Evolutionary conservation across 345 rosid genomes (phyloP), one percentile per base, ranked within the genome.

Genomic region (Mallotus nudiflorus): DNA sequence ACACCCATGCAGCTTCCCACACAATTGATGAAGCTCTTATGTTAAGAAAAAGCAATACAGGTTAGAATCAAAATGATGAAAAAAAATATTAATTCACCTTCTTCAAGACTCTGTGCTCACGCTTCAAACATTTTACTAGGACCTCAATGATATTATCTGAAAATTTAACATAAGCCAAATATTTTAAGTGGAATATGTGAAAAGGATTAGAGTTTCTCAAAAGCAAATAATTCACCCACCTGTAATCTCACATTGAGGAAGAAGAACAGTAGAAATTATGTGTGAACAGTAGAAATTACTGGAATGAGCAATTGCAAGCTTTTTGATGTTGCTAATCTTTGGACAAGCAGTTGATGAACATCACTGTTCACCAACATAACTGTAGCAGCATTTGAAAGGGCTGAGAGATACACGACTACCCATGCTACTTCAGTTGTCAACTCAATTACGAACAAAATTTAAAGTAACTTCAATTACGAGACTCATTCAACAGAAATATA

Each of bases 1-100:
- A 70, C 75, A 89, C 97, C 99, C 99, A 95, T 50, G 98, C 86
- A 64, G 97, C 91, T 89, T 95, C 99, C 99, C 92, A 57, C 60
- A 75, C 5, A 65, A 58, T 68, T 29, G 24, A 39, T 44, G 45
- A 67, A 66, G 39, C 62, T 48, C 48, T 31, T 24, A 45, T 72
- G 3, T 39, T 68, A 68, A 35, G 11, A 18, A 73, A 12, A n/a
- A 28, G 35, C 4, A 44, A 62, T 27, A 52, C 57, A 50, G 31
- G 35, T 48, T n/a, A 27, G 68, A 29, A 29, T 53, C 55, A 35
- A 24, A n/a, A 19, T 12, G 39, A 15, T 14, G 2, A 55, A 62
- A 28, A 19, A 4, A 71, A 29, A 22, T 27, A 9, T 3, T 28
- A 27, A 28, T 69, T 76, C 70, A 92, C 99, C 97, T 95, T 95